phyloP scores from a whole-genome alignment of 2,329 filamentous ascomycete species.

The Cadophora sp. region DNA sequence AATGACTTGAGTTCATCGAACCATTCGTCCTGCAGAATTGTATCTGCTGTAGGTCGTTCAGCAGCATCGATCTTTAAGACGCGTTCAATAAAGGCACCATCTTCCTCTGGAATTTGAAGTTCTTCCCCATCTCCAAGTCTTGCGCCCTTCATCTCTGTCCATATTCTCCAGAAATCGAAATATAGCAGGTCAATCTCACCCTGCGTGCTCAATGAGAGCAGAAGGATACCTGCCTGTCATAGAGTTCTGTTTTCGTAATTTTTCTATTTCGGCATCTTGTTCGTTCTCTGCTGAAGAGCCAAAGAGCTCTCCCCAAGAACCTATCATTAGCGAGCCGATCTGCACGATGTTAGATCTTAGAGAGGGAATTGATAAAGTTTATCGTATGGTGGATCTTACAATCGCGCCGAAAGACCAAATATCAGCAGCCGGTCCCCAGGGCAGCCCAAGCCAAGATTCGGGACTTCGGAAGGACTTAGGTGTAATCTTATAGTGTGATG shows the following conservation, averaged over 20 bases:
- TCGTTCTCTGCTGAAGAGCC: conserved; percentile 10
- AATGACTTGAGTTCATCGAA: too few species aligned
- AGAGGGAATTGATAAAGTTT: not conserved
- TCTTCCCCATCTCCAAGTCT: conserved; percentile 7
- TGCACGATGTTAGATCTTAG: not conserved
- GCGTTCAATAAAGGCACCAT: conserved; percentile 14
- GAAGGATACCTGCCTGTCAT: not conserved
- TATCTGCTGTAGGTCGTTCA: not conserved
- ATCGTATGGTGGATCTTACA: not conserved
- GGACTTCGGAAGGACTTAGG: conserved; percentile 1
- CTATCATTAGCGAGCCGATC: conserved; percentile 13
- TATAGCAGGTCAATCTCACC: conserved; percentile 7
- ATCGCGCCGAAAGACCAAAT: conserved; percentile 12
- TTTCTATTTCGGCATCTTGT: conserved; percentile 1
- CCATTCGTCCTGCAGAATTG: not conserved
- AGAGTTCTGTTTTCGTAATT: not conserved
- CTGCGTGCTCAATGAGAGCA: conserved; percentile 8
- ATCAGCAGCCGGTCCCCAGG: not conserved
- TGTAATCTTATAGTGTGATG: not conserved
- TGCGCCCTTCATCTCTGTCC: not conserved
- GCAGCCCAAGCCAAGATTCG: conserved; percentile 9
- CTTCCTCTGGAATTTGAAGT: conserved; percentile 12
- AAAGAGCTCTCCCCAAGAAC: not conserved
- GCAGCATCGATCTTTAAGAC: conserved; percentile 5
- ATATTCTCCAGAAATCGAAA: not conserved